A percentile compares a stretch with the other conserved stretches of the same genome.
These are phyloP conservation scores for Tulasnella sp. DNA, from an alignment of 768 basidiomycete species.

Conservation along the genomic window DNA sequence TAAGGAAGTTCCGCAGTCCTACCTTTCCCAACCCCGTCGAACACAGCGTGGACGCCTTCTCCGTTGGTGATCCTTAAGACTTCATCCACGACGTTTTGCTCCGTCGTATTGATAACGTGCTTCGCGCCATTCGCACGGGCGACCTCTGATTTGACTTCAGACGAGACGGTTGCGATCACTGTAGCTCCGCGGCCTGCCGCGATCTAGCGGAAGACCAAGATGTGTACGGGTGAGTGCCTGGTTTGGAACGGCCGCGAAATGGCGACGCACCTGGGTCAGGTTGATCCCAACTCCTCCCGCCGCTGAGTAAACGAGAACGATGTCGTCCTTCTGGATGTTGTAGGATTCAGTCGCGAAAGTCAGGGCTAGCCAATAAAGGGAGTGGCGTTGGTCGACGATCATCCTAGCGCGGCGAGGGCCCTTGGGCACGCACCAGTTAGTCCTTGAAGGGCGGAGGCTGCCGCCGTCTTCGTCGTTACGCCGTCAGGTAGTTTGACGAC, in stretches of 20 bases:
- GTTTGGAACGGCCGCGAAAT: neutral
- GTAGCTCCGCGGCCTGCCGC: constrained; percentile 71
- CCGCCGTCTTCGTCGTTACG: constrained; percentile 58
- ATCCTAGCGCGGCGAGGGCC: neutral
- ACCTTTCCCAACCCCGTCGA: constrained; percentile 96
- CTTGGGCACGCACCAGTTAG: constrained; percentile 47
- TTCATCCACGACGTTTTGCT: constrained; percentile 67
- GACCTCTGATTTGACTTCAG: constrained; percentile 71
- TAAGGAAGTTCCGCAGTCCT: constrained; percentile 42
- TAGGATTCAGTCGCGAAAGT: constrained; percentile 82
- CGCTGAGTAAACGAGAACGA: constrained; percentile 81
- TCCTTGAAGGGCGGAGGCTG: constrained; percentile 66
- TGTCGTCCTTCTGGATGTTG: constrained; percentile 71
- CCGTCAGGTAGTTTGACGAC: constrained; percentile 62
- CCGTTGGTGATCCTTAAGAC: constrained; percentile 74
- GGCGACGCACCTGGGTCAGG: constrained; percentile 38
- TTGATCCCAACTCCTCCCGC: constrained; percentile 75
- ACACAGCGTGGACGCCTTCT: constrained; percentile 78
- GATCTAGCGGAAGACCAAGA: constrained; percentile 53
- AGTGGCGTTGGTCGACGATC: neutral
- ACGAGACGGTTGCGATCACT: constrained; percentile 92
- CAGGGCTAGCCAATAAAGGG: constrained; percentile 39
- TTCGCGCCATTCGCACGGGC: constrained; percentile 78
- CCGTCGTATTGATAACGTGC: constrained; percentile 77
- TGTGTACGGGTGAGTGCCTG: neutral